Percentiles rank a stretch among this genome's conserved stretches.
Conservation (phyloP, 2,329 filamentous ascomycete genomes). For the Pestalotiopsis sp. region DNA sequence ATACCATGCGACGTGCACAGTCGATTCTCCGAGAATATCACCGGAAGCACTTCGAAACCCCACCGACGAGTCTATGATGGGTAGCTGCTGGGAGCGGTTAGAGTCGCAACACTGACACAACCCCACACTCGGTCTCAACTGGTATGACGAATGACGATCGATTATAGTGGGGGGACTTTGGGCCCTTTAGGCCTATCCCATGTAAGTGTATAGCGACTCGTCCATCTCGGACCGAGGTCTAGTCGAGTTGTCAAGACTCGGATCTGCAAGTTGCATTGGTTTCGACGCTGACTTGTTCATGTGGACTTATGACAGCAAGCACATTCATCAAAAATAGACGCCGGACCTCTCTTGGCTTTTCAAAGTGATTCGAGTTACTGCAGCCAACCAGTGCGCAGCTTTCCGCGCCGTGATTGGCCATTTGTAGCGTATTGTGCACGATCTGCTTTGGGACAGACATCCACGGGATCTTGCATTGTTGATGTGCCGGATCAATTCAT, state of each 20-base stretch:
- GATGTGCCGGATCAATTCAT: too few relatives aligned
- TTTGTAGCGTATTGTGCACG: too few relatives aligned
- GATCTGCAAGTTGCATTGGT: neutral
- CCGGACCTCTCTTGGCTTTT: too few relatives aligned
- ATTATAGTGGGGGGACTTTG: neutral
- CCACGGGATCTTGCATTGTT: too few relatives aligned
- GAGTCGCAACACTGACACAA: neutral
- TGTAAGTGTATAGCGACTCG: neutral
- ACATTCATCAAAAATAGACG: too few relatives aligned
- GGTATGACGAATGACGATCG: neutral
- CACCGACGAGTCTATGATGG: neutral
- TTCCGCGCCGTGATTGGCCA: too few relatives aligned
- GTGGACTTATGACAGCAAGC: too few relatives aligned
- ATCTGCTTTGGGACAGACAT: too few relatives aligned
- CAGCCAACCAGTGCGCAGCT: too few relatives aligned
- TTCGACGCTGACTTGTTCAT: neutral
- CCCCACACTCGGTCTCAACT: neutral
- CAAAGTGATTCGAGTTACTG: too few relatives aligned
- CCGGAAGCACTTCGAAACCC: neutral
- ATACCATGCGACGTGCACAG: neutral
- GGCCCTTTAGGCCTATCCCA: neutral
- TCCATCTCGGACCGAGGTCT: neutral
- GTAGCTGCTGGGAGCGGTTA: neutral
- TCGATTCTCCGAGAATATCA: constrained; percentile 11
- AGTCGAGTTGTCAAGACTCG: neutral